Base-by-base conservation (phyloP, 306 rosid species). In the Vigna hirtella region DNA sequence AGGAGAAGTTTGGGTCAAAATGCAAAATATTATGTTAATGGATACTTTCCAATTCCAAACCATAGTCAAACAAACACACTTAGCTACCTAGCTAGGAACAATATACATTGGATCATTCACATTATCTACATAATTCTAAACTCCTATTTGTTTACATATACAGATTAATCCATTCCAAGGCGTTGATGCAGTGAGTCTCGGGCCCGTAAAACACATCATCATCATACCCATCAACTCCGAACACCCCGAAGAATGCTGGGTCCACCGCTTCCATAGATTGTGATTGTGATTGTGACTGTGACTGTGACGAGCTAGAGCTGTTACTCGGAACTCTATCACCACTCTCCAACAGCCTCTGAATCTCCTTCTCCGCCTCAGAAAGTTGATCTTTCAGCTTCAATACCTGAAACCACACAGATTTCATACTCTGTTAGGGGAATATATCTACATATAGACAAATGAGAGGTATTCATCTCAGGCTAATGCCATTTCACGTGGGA, bases 131-230 rank as follows among this genome's bases (percentile, higher is more conserved):
- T 77, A 69, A 48, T 58, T 70, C 83, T 66, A 59, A 70, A 51
- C 5, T 52, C 26, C 52, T 61, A 59, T 67, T 53, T 20, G 67
- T 65, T 81, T 86, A 91, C 73, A 76, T 61, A 53, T 70, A 92
- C 68, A 68, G 42, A 49, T 80, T 89, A 73, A 85, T 66, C 98
- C 98, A 96, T 9, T 90, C 97, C 85, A 93, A 76, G 66, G 83
- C 86, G 36, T 82, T 83, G 32, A 72, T 79, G 77, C 84, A 89
- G 40, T 75, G 80, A 55, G 77, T 71, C 17, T 79, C 85, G 0
- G 89, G 85, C 77, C 83, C 85, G 69, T 77, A 80, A 20, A 90
- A 86, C 40, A 80, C 88, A 38, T 58, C 77, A 49, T 82, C 83
- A 9, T 86, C 91, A 43, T 84, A 89, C n/a, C 74, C 89, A 30